phyloP scores from a whole-genome alignment of 140 eudicot species.

The Erigeron philadelphicus region DNA sequence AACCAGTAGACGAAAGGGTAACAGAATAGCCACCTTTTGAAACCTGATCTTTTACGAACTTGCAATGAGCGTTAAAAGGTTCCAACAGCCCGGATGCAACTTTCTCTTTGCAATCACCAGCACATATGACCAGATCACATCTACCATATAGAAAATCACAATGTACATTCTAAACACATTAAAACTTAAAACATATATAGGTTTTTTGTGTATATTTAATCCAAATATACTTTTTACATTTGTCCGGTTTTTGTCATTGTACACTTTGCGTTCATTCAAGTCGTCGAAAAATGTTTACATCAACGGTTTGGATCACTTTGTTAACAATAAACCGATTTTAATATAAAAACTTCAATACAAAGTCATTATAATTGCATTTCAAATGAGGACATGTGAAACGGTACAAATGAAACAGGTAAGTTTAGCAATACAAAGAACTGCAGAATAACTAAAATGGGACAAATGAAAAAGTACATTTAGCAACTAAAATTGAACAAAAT shows the following conservation, averaged over 20 bases:
- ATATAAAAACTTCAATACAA: too few relatives aligned
- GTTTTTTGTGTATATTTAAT: background rate
- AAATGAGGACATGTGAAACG: too few relatives aligned
- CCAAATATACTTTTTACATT: background rate
- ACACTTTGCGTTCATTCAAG: background rate
- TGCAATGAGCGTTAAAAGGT: conserved; percentile 63
- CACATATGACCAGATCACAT: conserved; percentile 75
- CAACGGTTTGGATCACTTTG: too few relatives aligned
- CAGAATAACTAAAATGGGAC: too few relatives aligned
- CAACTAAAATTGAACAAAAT: background rate
- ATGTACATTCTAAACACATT: conserved; percentile 1
- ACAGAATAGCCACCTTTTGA: conserved; percentile 81
- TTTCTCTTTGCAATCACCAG: conserved; percentile 70
- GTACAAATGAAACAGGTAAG: too few relatives aligned
- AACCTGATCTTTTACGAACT: conserved; percentile 65
- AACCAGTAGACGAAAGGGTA: conserved; percentile 43
- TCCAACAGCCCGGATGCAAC: conserved; percentile 75
- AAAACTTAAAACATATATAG: background rate
- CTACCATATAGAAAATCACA: conserved; percentile 33
- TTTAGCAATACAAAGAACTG: too few relatives aligned
- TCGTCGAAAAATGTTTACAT: too few relatives aligned
- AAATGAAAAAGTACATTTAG: too few relatives aligned
- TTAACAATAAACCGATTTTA: too few relatives aligned
- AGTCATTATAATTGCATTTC: too few relatives aligned
- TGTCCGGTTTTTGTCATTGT: background rate